A percentile compares a stretch with the other conserved stretches of the same genome.
These are phyloP conservation scores for Nicotiana obtusifolia DNA, from an alignment of 257 asterid genomes.

Conservation along the genomic window DNA sequence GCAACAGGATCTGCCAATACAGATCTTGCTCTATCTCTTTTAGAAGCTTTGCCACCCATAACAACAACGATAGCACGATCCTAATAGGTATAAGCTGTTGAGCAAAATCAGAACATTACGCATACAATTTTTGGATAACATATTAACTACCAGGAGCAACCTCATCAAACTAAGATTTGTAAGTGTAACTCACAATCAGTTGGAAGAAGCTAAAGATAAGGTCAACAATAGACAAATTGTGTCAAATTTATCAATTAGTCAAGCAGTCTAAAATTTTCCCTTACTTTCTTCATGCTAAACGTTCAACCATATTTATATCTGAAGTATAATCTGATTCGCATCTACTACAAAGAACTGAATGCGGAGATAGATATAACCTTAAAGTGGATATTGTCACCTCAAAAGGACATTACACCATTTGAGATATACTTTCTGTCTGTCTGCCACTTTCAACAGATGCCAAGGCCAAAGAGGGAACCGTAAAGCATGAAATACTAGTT, in stretches of 20 bases:
- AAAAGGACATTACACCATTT: neutral
- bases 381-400: neutral
- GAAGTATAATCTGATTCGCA: neutral
- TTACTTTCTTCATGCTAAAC: neutral
- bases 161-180: neutral
- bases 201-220: neutral
- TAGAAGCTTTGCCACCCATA: slow-evolving; percentile 20
- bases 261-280: neutral
- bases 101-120: neutral
- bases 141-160: neutral
- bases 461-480: too few relatives aligned
- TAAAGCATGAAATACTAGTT: neutral
- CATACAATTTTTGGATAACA: neutral
- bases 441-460: too few relatives aligned
- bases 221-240: neutral
- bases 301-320: neutral
- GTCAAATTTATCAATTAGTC: neutral
- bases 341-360: neutral
- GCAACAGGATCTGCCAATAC: slow-evolving; percentile 8
- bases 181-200: neutral
- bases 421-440: too few relatives aligned
- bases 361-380: neutral
- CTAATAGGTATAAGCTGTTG: neutral
- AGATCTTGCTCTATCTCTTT: neutral
- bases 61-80: neutral